These are phyloP conservation scores for Penicillium verhagenii DNA, from an alignment of 495 filamentous ascomycete species.

Conservation along the genomic window DNA sequence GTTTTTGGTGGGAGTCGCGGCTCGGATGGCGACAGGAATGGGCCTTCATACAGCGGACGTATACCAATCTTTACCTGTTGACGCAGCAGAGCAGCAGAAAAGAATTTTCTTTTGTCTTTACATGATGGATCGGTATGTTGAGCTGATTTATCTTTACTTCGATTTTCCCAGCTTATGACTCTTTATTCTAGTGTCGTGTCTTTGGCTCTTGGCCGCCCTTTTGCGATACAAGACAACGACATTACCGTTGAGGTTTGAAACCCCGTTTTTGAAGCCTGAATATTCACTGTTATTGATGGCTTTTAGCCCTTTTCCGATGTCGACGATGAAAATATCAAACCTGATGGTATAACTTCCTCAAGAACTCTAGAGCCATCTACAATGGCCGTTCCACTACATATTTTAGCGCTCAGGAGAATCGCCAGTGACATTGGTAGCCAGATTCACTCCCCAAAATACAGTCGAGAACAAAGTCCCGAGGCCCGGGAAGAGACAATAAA, in stretches of 20 bases:
- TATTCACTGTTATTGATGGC: not conserved
- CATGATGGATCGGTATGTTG: slow-evolving; percentile 44
- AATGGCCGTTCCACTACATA: slow-evolving; percentile 40
- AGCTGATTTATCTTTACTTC: not conserved
- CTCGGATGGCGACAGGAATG: slow-evolving; percentile 36
- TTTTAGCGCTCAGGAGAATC: slow-evolving; percentile 34
- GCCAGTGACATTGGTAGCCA: slow-evolving; percentile 34
- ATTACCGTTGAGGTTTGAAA: slow-evolving; percentile 32
- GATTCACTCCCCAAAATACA: slow-evolving; percentile 23
- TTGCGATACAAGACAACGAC: slow-evolving; percentile 41
- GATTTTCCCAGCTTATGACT: not conserved
- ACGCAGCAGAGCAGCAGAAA: slow-evolving; percentile 33
- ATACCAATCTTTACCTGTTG: slow-evolving; percentile 22
- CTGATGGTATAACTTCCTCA: slow-evolving; percentile 17
- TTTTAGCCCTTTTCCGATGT: slow-evolving; percentile 31
- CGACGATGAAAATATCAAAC: slow-evolving; percentile 35
- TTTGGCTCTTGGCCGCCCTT: slow-evolving; percentile 38
- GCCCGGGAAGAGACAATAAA: slow-evolving; percentile 27
- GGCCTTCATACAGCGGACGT: slow-evolving; percentile 28
- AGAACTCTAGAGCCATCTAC: slow-evolving; percentile 27
- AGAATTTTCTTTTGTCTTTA: slow-evolving; percentile 42
- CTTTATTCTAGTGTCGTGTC: slow-evolving; percentile 32
- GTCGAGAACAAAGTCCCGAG: slow-evolving; percentile 10
- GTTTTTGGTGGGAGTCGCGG: slow-evolving; percentile 33
- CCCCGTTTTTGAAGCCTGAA: not conserved